Base-by-base conservation (phyloP, 148 eudicot species). In the Limonium bicolor region DNA sequence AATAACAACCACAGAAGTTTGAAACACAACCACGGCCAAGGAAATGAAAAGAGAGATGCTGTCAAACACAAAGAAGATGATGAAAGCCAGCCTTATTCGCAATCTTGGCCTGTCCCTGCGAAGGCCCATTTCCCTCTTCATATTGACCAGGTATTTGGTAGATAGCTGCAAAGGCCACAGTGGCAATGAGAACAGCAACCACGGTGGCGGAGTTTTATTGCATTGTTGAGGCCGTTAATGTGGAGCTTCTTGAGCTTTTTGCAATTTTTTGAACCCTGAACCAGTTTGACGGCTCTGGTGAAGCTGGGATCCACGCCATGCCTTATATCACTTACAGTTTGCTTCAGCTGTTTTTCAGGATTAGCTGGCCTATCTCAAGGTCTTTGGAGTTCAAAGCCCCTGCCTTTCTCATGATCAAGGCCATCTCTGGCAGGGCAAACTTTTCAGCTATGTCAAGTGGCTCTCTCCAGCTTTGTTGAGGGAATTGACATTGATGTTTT, bases 161-260 rank as follows among this genome's bases (percentile, higher is more conserved):
- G 27, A 90, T 90, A 47, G 95, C 95, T 0, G 99, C 95, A 20
- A 90, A 90, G 41, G 99, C 99, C 16, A 90, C 93, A 2, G 97
- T 80, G 4, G 99, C 99, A 3, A 90, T 90, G 31, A 90, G 78
- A 23, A 84, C 99, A 29, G 99, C 99, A 2, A 90, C 99, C 22
- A 90, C 93, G 6, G 99, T 90, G 9, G 93, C 93, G 2, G 86
- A 77, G 52, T 68, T 90, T n/a, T 23, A 90, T 90, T 32, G 99
- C 99, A 22, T 90, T 90, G 61, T 84, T 90, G 10, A 90, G 73
- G 41, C 99, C 99, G 33, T 71, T 78, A 36, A 56, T 77, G 67
- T 90, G 95, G 40, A 90, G 95, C 55, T 84, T 90, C 60, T 84
- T 85, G 34, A 90, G 65, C 48, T 71, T 72, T 48, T 76, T 81